Conservation (phyloP, 805 yeast genomes). For the Zygoascus tannicola region DNA sequence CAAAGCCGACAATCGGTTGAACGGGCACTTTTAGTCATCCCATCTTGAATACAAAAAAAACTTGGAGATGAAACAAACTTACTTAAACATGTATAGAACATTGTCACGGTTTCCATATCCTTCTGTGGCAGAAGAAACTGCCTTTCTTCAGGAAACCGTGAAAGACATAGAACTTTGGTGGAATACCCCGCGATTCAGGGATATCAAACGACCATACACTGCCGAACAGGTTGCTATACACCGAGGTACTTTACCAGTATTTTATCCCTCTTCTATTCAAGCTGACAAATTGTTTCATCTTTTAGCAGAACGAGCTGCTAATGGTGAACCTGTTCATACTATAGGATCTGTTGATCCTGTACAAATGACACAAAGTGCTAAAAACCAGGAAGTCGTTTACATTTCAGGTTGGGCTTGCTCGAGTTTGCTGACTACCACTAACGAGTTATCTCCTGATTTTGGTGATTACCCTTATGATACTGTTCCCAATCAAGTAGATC, state of each 20-base stretch:
- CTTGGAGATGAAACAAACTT: not conserved
- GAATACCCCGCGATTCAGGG: slow-evolving; percentile 37
- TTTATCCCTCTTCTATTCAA: slow-evolving; percentile 41
- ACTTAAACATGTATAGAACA: not conserved
- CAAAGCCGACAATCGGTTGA: too few species aligned
- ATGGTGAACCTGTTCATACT: slow-evolving; percentile 43
- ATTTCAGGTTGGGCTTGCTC: slow-evolving; percentile 59
- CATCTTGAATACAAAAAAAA: too few species aligned
- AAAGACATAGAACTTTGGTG: slow-evolving; percentile 42
- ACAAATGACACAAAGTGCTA: slow-evolving; percentile 49
- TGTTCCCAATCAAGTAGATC: slow-evolving; percentile 56
- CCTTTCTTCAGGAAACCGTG: slow-evolving; percentile 28
- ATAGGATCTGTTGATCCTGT: slow-evolving; percentile 56
- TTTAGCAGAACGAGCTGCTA: slow-evolving; percentile 33
- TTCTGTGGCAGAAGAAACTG: slow-evolving; percentile 24
- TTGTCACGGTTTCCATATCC: slow-evolving; percentile 32
- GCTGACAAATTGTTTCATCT: slow-evolving; percentile 43
- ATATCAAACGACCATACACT: slow-evolving; percentile 42
- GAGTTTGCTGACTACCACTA: slow-evolving; percentile 46
- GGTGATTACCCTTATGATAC: slow-evolving; percentile 65
- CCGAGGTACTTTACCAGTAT: slow-evolving; percentile 39
- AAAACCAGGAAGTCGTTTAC: slow-evolving; percentile 44
- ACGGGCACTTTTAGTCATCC: too few species aligned
- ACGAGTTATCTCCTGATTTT: slow-evolving; percentile 57
- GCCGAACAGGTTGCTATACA: slow-evolving; percentile 45